These are phyloP conservation scores for Lachnellula hyalina DNA, from an alignment of 2,329 filamentous ascomycete genomes.

Conservation along the genomic window DNA sequence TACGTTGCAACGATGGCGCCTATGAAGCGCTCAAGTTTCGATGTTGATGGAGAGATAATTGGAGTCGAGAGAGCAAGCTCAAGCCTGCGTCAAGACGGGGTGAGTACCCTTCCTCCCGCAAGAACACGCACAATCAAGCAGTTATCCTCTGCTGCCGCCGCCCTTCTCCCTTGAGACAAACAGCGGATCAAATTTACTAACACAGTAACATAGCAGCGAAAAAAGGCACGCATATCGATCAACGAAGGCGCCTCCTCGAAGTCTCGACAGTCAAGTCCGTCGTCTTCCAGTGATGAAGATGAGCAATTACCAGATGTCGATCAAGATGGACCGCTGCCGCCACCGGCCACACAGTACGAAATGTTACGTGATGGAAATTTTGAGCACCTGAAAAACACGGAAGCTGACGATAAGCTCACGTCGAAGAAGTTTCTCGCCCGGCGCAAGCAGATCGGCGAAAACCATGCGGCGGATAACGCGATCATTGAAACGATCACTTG, in stretches of 20 bases:
- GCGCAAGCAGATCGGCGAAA: conserved; percentile 52
- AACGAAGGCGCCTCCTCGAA: conserved; percentile 13
- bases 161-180: neutral
- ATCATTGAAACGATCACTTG: conserved; percentile 86
- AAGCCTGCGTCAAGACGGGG: conserved; percentile 28
- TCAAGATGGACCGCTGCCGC: conserved; percentile 9
- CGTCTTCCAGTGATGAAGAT: conserved; percentile 27
- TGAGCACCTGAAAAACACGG: conserved; percentile 50
- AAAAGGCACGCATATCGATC: conserved; percentile 36
- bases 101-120: conserved; percentile 16
- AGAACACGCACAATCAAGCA: neutral
- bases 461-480: conserved; percentile 72
- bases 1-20: conserved; percentile 34
- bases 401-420: conserved; percentile 56
- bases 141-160: neutral
- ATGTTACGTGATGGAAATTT: conserved; percentile 55
- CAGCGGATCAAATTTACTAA: conserved; percentile 2
- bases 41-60: conserved; percentile 30
- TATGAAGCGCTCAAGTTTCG: conserved; percentile 35
- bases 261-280: conserved; percentile 11
- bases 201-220: conserved; percentile 31
- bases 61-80: conserved; percentile 28
- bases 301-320: conserved; percentile 12
- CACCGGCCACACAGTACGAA: conserved; percentile 55
- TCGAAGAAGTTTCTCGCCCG: conserved; percentile 54